These are phyloP conservation scores for Podila verticillata DNA, from an alignment of 192 early-diverging fungal species.

Conservation along the genomic window DNA sequence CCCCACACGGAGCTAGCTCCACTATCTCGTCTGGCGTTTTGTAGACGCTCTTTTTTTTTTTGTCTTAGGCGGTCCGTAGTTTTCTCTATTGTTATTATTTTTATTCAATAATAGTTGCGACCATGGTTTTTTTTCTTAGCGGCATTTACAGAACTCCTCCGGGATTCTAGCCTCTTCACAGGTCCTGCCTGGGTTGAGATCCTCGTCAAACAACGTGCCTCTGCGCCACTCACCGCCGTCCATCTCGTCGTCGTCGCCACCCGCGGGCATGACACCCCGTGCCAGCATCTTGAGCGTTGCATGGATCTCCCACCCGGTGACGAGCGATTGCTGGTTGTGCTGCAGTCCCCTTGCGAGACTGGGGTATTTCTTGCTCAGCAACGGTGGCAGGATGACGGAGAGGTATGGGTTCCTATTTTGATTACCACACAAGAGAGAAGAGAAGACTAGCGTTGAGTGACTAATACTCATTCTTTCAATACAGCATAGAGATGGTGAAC, in stretches of 20 bases:
- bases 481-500: no score
- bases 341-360: conserved; percentile 28
- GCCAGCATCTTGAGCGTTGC: conserved; percentile 47
- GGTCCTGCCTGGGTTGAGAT: conserved; percentile 14
- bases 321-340: conserved; percentile 50
- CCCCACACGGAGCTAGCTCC: no score
- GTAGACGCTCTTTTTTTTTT: no score
- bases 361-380: conserved; percentile 28
- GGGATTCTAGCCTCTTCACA: conserved; percentile 40
- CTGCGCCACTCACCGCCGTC: conserved; percentile 24
- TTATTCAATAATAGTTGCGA: no score
- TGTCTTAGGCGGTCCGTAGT: no score
- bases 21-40: no score
- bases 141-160: conserved; percentile 28
- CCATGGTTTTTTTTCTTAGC: not conserved
- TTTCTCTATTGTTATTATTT: no score
- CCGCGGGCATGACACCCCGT: conserved; percentile 11
- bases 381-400: conserved; percentile 46
- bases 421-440: not conserved
- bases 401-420: conserved; percentile 49
- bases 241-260: conserved; percentile 21
- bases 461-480: no score
- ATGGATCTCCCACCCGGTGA: conserved; percentile 47
- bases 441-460: not conserved
- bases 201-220: conserved; percentile 43